Evolutionary conservation across 2,329 filamentous ascomycete species (phyloP), one percentile per base, ranked within the genome.

Genomic region (Exserohilum turcica): DNA sequence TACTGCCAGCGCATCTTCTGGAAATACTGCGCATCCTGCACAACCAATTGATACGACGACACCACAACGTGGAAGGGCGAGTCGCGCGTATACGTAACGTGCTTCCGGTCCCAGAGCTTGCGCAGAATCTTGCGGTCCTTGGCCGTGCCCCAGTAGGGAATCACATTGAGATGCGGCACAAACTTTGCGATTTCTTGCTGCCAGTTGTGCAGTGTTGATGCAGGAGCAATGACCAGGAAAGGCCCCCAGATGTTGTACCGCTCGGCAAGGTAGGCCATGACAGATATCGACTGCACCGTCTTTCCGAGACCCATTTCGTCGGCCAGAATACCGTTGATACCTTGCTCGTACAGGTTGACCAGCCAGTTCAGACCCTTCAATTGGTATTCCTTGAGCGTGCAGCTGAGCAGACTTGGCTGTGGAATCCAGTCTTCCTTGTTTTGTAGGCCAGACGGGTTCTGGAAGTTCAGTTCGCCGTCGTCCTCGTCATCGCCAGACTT

Each of bases 261-360:
- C 78, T 99, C 93, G 2, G 94, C 94, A 28, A 99, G 86, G 71
- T 99, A 97, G 1, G 92, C 92, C 94, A 99, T 97, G 72, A 99
- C 93, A 0, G 94, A 97, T 59, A 99, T 99, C 18, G 93, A 97
- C 78, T 99, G 94, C 5, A 99, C 91, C 16, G 94, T 99, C 78
- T 99, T 99, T 74, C 94, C 94, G 19, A 99, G 90, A 86, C 94
- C 94, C 94, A 99, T 99, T 78, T 99, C 94, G 74, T 99, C 94
- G 61, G 94, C 94, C 59, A 99, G 81, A 67, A 99, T 99, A 77
- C 93, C 93, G 78, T 97, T 97, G 89, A 99, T 99, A 74, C 94
- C 94, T 76, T 99, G 94, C 76, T 99, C 94, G 79, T 99, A 99
- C 62, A 99, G 78, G 74, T 99, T 97, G 79, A 96, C 94, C 48